Evolutionary conservation across 345 rosid species (phyloP).

Genomic region (Iberis pinnata): DNA sequence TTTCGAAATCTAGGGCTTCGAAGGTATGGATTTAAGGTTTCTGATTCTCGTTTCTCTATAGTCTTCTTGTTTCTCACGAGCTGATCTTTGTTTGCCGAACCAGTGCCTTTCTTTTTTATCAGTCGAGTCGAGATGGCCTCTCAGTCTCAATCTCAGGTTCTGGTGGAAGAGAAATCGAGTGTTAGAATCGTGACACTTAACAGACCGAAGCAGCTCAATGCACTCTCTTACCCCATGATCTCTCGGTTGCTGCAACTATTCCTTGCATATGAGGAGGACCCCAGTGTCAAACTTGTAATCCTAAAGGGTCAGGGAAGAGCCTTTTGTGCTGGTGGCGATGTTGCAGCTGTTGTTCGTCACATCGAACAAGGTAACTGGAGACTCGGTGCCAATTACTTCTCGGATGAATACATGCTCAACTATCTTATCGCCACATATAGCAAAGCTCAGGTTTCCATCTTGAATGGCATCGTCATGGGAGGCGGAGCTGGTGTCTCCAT

Average conservation of each 20-base stretch:
- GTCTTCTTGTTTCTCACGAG: no score
- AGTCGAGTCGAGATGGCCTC: slow-evolving; percentile 15
- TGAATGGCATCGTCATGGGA: slow-evolving; percentile 85
- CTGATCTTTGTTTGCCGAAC: no score
- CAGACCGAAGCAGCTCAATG: slow-evolving; percentile 73
- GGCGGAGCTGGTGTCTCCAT: slow-evolving; percentile 74
- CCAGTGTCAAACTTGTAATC: slow-evolving; percentile 52
- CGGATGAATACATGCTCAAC: slow-evolving; percentile 48
- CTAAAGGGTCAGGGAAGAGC: slow-evolving; percentile 80
- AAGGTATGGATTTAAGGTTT: no score
- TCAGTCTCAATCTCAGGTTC: slow-evolving; percentile 39
- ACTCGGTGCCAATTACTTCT: slow-evolving; percentile 42
- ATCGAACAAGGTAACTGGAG: slow-evolving; percentile 47
- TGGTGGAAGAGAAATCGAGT: slow-evolving; percentile 46
- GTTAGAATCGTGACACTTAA: slow-evolving; percentile 55
- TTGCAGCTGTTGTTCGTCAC: slow-evolving; percentile 49
- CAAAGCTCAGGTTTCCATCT: slow-evolving; percentile 63
- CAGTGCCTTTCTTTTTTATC: no score
- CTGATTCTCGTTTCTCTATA: no score
- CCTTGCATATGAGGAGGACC: slow-evolving; percentile 48
- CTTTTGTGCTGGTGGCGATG: no score
- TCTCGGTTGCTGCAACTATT: slow-evolving; percentile 53
- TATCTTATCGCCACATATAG: slow-evolving; percentile 61
- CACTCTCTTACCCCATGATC: slow-evolving; percentile 51
- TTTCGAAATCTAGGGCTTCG: no score